Evolutionary conservation across 768 basidiomycete species (phyloP).

Genomic region (Lyophyllum semitale): DNA sequence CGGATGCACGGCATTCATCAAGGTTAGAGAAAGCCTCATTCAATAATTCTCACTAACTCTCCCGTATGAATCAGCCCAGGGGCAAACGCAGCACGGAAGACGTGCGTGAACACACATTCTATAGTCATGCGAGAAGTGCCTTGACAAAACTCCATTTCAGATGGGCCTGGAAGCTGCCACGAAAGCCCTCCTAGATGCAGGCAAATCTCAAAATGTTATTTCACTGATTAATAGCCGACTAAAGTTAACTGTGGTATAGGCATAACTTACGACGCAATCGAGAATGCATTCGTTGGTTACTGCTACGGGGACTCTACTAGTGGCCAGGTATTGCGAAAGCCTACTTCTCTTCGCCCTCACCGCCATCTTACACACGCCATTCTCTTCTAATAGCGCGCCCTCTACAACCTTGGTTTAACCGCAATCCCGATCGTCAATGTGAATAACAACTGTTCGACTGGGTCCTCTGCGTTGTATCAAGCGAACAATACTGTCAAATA

Average conservation of each 20-base stretch:
- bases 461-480: conserved; percentile 75
- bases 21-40: conserved; percentile 42
- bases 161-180: conserved; percentile 89
- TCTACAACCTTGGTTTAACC: conserved; percentile 84
- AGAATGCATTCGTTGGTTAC: conserved; percentile 77
- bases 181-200: conserved; percentile 85
- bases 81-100: conserved; percentile 70
- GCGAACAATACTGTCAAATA: conserved; percentile 72
- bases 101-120: conserved; percentile 37
- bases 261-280: conserved; percentile 77
- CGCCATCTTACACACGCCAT: neutral
- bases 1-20: conserved; percentile 78
- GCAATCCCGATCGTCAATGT: conserved; percentile 85
- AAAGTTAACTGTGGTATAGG: conserved; percentile 40
- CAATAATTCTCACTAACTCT: conserved; percentile 3
- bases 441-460: conserved; percentile 88
- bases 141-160: conserved; percentile 31
- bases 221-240: neutral
- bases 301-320: conserved; percentile 80
- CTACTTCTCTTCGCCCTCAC: neutral
- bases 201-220: conserved; percentile 31
- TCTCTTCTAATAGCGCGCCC: conserved; percentile 51
- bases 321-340: conserved; percentile 55
- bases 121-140: neutral
- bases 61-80: conserved; percentile 58